Evolutionary conservation across 2,329 filamentous ascomycete genomes (phyloP).

Genomic region (Paracamarosporium sp.): DNA sequence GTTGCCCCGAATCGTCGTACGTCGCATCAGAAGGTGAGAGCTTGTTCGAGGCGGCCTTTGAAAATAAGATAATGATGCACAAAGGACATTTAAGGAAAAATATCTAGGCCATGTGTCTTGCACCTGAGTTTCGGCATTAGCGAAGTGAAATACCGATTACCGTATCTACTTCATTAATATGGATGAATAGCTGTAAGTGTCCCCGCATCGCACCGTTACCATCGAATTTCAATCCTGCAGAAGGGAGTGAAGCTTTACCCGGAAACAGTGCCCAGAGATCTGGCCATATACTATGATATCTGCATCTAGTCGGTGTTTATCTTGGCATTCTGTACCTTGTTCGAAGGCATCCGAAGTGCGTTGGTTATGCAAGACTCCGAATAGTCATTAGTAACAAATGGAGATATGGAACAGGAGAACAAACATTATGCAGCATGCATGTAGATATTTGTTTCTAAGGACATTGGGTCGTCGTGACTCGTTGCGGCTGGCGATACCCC

Average conservation of each 20-base stretch:
- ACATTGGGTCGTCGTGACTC: neutral
- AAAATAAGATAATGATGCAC: neutral
- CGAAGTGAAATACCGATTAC: neutral
- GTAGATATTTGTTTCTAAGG: neutral
- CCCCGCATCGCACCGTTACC: neutral
- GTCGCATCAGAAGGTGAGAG: too few species aligned
- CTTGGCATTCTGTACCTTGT: neutral
- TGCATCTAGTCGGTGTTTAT: neutral
- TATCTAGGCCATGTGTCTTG: neutral
- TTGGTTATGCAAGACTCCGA: too few species aligned
- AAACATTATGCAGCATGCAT: neutral
- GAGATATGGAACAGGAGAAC: neutral
- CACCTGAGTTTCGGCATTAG: neutral
- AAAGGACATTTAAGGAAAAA: neutral
- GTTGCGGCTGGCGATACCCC: neutral
- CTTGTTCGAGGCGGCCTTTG: too few species aligned
- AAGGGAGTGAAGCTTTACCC: neutral
- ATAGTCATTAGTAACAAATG: neutral
- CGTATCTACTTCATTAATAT: neutral
- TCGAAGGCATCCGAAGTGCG: too few species aligned
- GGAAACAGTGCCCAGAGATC: neutral
- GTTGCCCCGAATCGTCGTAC: neutral
- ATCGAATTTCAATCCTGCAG: neutral
- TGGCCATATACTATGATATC: too few species aligned
- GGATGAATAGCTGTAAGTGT: neutral